A percentile compares a stretch with the other conserved stretches of the same genome.
These are phyloP conservation scores for Colletotrichum musicola DNA, from an alignment of 2,329 filamentous ascomycete species.

Conservation along the genomic window DNA sequence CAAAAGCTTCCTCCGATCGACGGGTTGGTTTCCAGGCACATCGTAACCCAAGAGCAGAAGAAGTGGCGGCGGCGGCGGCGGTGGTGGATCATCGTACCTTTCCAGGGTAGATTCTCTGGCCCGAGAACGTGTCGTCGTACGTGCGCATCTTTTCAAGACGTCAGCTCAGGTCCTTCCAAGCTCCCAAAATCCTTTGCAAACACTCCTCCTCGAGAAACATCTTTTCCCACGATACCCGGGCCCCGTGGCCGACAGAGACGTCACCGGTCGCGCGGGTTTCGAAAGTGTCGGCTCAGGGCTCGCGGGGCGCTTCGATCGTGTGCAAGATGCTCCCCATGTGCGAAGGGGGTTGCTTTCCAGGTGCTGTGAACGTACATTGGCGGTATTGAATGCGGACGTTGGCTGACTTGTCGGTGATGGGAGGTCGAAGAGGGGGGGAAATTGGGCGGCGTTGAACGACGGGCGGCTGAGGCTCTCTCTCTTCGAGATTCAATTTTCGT, in stretches of 20 bases:
- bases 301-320: background rate
- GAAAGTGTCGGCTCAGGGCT: slow-evolving; percentile 6
- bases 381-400: slow-evolving; percentile 39
- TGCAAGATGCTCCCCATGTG: background rate
- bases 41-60: background rate
- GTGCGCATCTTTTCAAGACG: slow-evolving; percentile 68
- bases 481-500: slow-evolving; percentile 35
- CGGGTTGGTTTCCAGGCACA: background rate
- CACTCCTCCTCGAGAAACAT: background rate
- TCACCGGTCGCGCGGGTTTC: background rate
- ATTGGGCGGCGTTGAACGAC: slow-evolving; percentile 13
- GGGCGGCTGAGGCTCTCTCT: slow-evolving; percentile 13
- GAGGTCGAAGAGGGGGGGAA: slow-evolving; percentile 27
- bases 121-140: slow-evolving; percentile 76
- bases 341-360: background rate
- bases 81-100: slow-evolving; percentile 64
- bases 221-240: background rate
- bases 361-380: slow-evolving; percentile 33
- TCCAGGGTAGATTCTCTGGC: slow-evolving; percentile 76
- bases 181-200: background rate
- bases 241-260: background rate
- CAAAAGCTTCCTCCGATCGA: slow-evolving; percentile 22
- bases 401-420: slow-evolving; percentile 38
- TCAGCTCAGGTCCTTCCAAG: slow-evolving; percentile 9
- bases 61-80: background rate